Base-by-base conservation (phyloP, 192 early-diverging fungal genomes). In the Coemansia sp. region DNA sequence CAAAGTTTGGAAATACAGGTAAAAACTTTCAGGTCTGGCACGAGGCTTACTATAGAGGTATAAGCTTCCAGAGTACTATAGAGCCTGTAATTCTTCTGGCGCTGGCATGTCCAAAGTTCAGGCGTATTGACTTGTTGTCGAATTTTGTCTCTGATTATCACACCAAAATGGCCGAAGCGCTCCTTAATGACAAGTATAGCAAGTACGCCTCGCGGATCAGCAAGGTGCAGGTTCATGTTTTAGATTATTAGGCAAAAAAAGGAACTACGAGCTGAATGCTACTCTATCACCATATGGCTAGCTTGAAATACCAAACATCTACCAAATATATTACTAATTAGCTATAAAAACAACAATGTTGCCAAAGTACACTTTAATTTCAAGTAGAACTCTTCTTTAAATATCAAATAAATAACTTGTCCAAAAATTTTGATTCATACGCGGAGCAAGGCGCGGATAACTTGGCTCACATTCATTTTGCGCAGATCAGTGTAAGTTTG, bases 401-500 rank as follows among this genome's bases (percentile, higher is more conserved):
- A 38, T 38, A n/a, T 52, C n/a, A n/a, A n/a, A n/a, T n/a, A n/a
- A n/a, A n/a, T n/a, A n/a, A n/a, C n/a, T n/a, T n/a, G n/a, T n/a
- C n/a, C n/a, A n/a, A 36, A 38, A 7, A 6, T 29, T 29, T 29
- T 33, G 31, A 16, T 5, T 62, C 39, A 62, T 20, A 24, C 70
- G 41, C 85, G 75, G 16, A 94, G 79, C 57, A 94, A 77, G 27
- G 87, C 85, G 8, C 87, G 85, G 15, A 93, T 91, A 55, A 94
- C 89, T 71, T 92, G 91, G 29, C 81, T 71, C 27, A 94, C 90
- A 60, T 90, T 91, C 87, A 97, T 92, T 61, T 90, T 94, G 71
- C 93, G 90, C 72, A 97, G 85, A 84, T 97, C 95, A 3, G 94
- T 97, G 71, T 97, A 98, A 2, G 97, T 98, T 82, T 98, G 97